A percentile compares a stretch with the other conserved stretches of the same genome.
These are phyloP conservation scores for Prinsepia uniflora DNA, from an alignment of 306 rosid species.

Conservation along the genomic window DNA sequence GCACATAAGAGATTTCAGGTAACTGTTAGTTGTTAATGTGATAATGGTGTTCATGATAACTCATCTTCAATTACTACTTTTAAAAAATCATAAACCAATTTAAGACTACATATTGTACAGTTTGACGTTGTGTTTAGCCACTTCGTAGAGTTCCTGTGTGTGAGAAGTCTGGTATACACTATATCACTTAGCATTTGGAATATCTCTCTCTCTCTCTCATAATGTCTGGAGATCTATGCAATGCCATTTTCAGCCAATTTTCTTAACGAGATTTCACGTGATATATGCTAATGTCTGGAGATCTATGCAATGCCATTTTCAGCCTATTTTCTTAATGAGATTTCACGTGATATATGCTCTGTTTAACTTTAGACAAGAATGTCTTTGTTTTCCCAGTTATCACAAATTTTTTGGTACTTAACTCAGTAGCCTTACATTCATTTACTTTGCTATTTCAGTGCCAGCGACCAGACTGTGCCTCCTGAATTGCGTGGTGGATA, in stretches of 20 bases:
- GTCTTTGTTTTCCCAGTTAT: conserved; percentile 1
- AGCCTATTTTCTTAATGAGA: background rate
- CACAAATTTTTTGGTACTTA: conserved; percentile 4
- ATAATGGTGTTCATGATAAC: conserved; percentile 15
- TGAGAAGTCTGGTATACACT: background rate
- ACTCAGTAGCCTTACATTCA: conserved; percentile 18
- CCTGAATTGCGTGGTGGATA: conserved; percentile 81
- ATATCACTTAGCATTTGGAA: background rate
- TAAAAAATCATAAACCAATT: background rate
- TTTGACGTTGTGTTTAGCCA: background rate
- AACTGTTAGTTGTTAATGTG: conserved; percentile 12
- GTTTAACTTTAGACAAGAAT: background rate
- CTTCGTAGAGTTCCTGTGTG: background rate
- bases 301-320: background rate
- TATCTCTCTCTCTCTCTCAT: background rate
- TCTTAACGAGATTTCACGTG: background rate
- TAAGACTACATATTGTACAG: background rate
- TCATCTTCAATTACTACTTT: conserved; percentile 13
- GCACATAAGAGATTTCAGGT: conserved; percentile 95
- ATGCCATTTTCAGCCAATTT: background rate
- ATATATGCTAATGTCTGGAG: background rate
- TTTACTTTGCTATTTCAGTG: conserved; percentile 40
- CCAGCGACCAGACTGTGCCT: conserved; percentile 61
- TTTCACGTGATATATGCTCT: background rate
- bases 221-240: background rate